Percentiles rank a stretch among this genome's conserved stretches.
phyloP scores from a whole-genome alignment of 257 asterid genomes.

The Haberlea rhodopensis region DNA sequence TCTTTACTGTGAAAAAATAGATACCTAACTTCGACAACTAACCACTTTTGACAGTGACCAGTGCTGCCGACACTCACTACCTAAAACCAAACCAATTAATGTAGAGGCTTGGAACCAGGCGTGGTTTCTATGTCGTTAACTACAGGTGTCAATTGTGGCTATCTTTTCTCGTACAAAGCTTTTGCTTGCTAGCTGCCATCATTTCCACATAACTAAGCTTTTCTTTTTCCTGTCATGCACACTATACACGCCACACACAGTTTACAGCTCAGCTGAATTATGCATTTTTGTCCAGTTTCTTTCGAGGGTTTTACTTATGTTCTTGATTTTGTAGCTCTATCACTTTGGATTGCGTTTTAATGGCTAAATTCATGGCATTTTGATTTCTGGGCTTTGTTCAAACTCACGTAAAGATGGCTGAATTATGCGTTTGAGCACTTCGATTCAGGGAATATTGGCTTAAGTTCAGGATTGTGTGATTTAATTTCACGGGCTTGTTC shows the following conservation, averaged over 20 bases:
- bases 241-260: not conserved
- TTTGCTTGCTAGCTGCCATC: slow-evolving; percentile 21
- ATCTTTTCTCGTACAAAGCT: slow-evolving; percentile 20
- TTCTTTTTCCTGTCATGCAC: slow-evolving; percentile 21
- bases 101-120: slow-evolving; percentile 27
- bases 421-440: not conserved
- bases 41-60: no score
- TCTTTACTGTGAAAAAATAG: no score
- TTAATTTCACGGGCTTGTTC: slow-evolving; percentile 1
- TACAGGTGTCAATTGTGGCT: slow-evolving; percentile 33
- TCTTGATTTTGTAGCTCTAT: not conserved
- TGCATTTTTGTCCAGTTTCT: not conserved
- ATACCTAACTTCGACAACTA: no score
- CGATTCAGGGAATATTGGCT: slow-evolving; percentile 3
- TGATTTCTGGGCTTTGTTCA: not conserved
- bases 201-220: slow-evolving; percentile 26
- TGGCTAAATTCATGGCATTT: slow-evolving; percentile 1
- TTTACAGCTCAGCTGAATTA: slow-evolving; percentile 12
- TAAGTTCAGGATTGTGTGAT: slow-evolving; percentile 14
- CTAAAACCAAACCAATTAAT: not conserved
- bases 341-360: slow-evolving; percentile 8
- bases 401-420: slow-evolving; percentile 11
- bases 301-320: not conserved
- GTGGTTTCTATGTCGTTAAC: slow-evolving; percentile 18
- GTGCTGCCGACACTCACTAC: no score